These are phyloP conservation scores for Ceratocystis papillata DNA, from an alignment of 2,329 filamentous ascomycete species.

Conservation along the genomic window DNA sequence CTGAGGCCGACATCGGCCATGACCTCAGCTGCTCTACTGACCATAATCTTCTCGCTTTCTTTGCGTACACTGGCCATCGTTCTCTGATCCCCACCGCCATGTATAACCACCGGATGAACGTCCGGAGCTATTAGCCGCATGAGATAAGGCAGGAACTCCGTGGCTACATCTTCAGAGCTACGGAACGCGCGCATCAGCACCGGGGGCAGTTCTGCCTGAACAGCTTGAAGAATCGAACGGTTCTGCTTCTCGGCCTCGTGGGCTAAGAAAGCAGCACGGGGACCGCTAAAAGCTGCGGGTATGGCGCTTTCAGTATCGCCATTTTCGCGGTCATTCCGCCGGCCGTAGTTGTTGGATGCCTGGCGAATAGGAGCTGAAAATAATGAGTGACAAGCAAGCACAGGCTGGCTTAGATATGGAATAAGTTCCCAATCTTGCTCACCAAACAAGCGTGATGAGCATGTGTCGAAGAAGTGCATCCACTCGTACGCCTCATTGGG, in stretches of 20 bases:
- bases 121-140: constrained; percentile 76
- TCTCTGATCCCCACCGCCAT: constrained; percentile 49
- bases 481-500: constrained; percentile 83
- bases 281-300: constrained; percentile 66
- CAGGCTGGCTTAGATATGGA: constrained; percentile 74
- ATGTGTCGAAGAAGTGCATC: constrained; percentile 82
- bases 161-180: constrained; percentile 63
- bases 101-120: constrained; percentile 77
- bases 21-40: constrained; percentile 66
- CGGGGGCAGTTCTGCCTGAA: constrained; percentile 63
- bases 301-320: constrained; percentile 40
- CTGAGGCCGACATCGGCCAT: constrained; percentile 73
- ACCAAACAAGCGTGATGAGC: constrained; percentile 67
- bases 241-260: constrained; percentile 72
- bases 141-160: constrained; percentile 75
- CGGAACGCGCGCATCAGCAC: constrained; percentile 67
- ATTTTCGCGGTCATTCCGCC: constrained; percentile 32
- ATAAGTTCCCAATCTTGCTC: constrained; percentile 87
- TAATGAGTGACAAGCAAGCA: constrained; percentile 81
- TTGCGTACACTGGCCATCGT: constrained; percentile 77
- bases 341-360: constrained; percentile 35
- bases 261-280: constrained; percentile 70
- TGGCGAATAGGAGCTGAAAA: constrained; percentile 63
- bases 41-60: constrained; percentile 70
- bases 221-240: constrained; percentile 56